These are phyloP conservation scores for Scenedesmus sp. DNA, from an alignment of 163 green algal genomes.

Conservation along the genomic window DNA sequence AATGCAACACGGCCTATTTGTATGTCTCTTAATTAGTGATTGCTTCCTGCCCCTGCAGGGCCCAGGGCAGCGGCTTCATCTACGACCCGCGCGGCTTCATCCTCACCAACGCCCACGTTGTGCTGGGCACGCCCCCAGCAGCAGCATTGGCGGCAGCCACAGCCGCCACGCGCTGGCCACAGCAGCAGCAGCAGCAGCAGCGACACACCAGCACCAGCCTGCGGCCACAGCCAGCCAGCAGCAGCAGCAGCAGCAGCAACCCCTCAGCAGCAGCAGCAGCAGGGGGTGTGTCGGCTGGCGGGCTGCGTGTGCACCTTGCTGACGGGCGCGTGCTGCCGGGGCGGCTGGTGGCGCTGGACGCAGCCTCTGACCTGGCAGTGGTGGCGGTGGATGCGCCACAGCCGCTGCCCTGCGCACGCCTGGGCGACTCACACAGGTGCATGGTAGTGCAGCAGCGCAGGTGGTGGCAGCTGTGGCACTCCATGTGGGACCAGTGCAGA, in stretches of 20 bases:
- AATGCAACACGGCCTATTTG: no score
- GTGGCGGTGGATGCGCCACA: constrained; percentile 56
- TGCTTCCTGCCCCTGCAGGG: not conserved
- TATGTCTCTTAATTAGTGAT: no score
- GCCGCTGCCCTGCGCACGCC: constrained; percentile 35
- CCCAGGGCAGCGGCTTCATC: constrained; percentile 75
- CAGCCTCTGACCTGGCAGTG: constrained; percentile 76
- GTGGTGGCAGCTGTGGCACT: no score
- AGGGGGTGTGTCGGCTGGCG: not conserved
- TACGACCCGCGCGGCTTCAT: constrained; percentile 70
- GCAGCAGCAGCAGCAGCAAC: constrained; percentile 5
- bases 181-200: constrained; percentile 18
- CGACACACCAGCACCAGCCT: not conserved
- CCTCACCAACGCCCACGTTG: constrained; percentile 77
- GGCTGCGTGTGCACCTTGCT: constrained; percentile 64
- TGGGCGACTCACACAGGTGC: constrained; percentile 54
- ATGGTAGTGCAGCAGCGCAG: no score
- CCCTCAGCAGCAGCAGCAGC: constrained; percentile 17
- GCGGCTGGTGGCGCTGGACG: constrained; percentile 70
- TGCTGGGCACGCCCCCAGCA: constrained; percentile 15
- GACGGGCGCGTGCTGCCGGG: constrained; percentile 84
- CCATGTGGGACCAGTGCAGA: not conserved
- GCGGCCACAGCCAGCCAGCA: constrained; percentile 5
- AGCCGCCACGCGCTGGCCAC: not conserved
- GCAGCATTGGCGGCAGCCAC: not conserved